phyloP scores from a whole-genome alignment of 306 rosid species.

The Lotus japonicus region DNA sequence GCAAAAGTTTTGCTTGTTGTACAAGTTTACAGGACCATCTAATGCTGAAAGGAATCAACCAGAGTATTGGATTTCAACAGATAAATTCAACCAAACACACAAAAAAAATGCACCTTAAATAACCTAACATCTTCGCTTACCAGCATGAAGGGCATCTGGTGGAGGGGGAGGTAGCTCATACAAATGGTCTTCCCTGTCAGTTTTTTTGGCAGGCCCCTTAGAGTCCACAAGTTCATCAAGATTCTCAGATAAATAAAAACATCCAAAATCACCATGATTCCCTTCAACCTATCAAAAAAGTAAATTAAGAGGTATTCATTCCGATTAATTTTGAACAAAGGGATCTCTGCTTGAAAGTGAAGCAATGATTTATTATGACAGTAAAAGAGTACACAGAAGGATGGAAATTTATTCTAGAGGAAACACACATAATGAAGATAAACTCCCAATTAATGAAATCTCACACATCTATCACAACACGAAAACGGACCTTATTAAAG shows the following conservation, averaged over 20 bases:
- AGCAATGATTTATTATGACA: not conserved
- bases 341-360: conserved; percentile 13
- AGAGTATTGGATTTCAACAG: conserved; percentile 2
- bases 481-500: not conserved
- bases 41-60: conserved; percentile 22
- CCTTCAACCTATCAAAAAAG: conserved; percentile 63
- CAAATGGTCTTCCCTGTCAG: conserved; percentile 41
- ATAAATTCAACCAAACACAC: conserved; percentile 7
- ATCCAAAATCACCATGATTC: conserved; percentile 59
- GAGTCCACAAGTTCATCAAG: conserved; percentile 57
- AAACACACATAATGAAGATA: not conserved
- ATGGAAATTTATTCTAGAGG: not conserved
- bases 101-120: not conserved
- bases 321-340: conserved; percentile 14
- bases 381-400: not conserved
- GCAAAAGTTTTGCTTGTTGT: conserved; percentile 66
- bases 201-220: conserved; percentile 34
- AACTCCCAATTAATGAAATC: not conserved
- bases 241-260: conserved; percentile 83
- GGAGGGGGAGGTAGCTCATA: conserved; percentile 57
- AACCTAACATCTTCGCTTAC: conserved; percentile 48
- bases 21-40: conserved; percentile 64
- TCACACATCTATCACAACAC: not conserved
- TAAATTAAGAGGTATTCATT: conserved; percentile 5
- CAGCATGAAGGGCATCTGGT: conserved; percentile 44